Base-by-base conservation (phyloP, 345 rosid species). In the Corchorus olitorius region DNA sequence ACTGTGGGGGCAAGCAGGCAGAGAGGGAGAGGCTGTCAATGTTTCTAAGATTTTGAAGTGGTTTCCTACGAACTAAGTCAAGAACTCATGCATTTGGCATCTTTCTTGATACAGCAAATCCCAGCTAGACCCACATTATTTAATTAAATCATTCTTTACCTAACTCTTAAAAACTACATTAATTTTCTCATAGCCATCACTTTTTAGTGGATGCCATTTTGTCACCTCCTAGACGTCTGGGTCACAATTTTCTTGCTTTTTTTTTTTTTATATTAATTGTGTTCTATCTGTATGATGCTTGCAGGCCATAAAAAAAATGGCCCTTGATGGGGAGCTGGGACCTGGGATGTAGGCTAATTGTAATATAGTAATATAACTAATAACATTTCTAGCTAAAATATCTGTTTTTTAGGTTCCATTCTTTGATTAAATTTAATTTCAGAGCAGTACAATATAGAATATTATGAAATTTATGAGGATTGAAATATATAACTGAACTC, bases 111-210 rank as follows among this genome's bases (percentile, higher is more conserved):
- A 63, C 78, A 65, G 59, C 83, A 68, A 67, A 66, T 75, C 81
- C 83, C 83, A 77, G 80, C 83, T 70, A 76, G 55, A 76, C 81
- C 74, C 63, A 37, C 72, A 2, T 19, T 6, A 16, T 55, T 62
- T 74, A 73, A 78, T 70, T 22, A 52, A 70, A 74, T 8, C 20
- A 73, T 50, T 39, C 34, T 69, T 2, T 58, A 77, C 82, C 84
- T 16, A 74, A 80, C 65, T 49, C 70, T 70, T 43, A 64, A 59
- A 50, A 41, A 2, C 56, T 27, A 60, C 65, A 75, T 41, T 20
- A 43, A 41, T 60, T 71, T 71, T 37, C 27, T 69, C 12, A 27
- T 41, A 45, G 37, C 52, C 53, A 61, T 17, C 27, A 68, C 14
- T 53, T 33, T 27, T 27, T 6, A 27, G 68, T 52, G 77, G 72